Percentiles rank a stretch among this genome's conserved stretches.
Conservation (phyloP, 23 red algal genomes). For the Cyanidiococcus yangmingshanensis region DNA sequence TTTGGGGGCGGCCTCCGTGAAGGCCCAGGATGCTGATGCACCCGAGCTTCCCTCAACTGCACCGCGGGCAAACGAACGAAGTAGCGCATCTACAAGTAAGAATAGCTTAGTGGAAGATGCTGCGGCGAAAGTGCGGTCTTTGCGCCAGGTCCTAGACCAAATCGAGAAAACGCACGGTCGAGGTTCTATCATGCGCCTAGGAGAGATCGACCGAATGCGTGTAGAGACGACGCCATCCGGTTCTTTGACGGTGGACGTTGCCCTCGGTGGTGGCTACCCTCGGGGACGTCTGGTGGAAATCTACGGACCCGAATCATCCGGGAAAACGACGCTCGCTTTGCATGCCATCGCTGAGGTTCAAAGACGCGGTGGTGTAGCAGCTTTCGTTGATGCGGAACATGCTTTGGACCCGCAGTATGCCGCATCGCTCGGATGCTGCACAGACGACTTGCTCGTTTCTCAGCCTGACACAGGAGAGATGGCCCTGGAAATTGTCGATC, state of each 20-base stretch:
- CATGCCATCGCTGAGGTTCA: slow-evolving; percentile 31
- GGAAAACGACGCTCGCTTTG: slow-evolving; percentile 34
- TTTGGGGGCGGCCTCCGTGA: too few species aligned
- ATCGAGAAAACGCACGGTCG: slow-evolving; percentile 31
- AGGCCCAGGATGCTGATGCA: too few species aligned
- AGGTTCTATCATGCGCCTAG: slow-evolving; percentile 36
- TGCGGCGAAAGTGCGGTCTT: neutral
- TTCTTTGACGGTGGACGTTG: slow-evolving; percentile 17
- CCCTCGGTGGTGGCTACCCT: slow-evolving; percentile 32
- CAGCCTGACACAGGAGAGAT: slow-evolving; percentile 39
- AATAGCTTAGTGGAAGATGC: neutral
- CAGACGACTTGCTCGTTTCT: slow-evolving; percentile 29
- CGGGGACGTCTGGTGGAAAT: slow-evolving; percentile 35
- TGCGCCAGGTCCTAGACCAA: slow-evolving; percentile 20
- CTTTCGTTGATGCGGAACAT: slow-evolving; percentile 45
- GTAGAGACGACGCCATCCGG: neutral
- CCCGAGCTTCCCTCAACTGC: too few species aligned
- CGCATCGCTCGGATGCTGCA: slow-evolving; percentile 22
- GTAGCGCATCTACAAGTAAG: neutral
- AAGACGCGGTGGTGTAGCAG: slow-evolving; percentile 25
- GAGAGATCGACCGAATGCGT: slow-evolving; percentile 29
- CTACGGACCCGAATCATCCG: slow-evolving; percentile 31
- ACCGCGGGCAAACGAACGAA: too few species aligned
- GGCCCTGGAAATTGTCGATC: slow-evolving; percentile 34
- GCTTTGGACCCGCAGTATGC: slow-evolving; percentile 33